Percentiles rank a stretch among this genome's conserved stretches.
phyloP scores from a whole-genome alignment of 176 grass and related monocot genomes.

The Juncus inflexus region DNA sequence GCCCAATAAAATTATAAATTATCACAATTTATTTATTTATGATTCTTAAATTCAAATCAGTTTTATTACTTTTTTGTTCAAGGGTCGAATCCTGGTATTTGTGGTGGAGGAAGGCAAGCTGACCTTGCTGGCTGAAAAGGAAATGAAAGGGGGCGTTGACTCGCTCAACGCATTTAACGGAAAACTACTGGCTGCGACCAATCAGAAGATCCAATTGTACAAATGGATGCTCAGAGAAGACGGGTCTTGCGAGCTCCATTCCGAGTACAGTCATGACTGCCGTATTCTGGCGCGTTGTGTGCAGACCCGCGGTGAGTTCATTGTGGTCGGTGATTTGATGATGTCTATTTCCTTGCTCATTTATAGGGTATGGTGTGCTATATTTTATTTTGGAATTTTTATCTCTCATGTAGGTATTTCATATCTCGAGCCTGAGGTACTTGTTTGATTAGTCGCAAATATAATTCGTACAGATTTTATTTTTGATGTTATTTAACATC shows the following conservation, averaged over 20 bases:
- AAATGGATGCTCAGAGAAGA: slow-evolving; percentile 73
- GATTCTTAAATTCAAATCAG: not conserved
- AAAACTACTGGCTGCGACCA: slow-evolving; percentile 91
- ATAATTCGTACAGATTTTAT: too few relatives aligned
- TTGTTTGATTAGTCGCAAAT: too few relatives aligned
- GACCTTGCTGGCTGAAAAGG: slow-evolving; percentile 77
- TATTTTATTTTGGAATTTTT: too few relatives aligned
- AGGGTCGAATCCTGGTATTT: slow-evolving; percentile 94
- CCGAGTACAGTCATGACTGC: slow-evolving; percentile 84
- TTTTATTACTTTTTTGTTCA: slow-evolving; percentile 29
- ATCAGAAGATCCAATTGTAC: slow-evolving; percentile 92
- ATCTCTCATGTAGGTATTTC: too few relatives aligned
- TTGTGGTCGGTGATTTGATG: slow-evolving; percentile 93
- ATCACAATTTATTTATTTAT: too few relatives aligned
- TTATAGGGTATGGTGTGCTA: slow-evolving; percentile 54
- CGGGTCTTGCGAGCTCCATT: slow-evolving; percentile 70
- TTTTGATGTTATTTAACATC: too few relatives aligned
- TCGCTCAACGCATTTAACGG: slow-evolving; percentile 85
- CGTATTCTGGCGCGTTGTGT: slow-evolving; percentile 85
- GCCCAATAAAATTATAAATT: too few relatives aligned
- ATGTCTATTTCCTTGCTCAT: slow-evolving; percentile 88
- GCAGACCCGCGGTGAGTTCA: slow-evolving; percentile 93
- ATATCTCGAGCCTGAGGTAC: too few relatives aligned
- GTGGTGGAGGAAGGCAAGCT: slow-evolving; percentile 77
- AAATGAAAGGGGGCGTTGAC: slow-evolving; percentile 91